These are phyloP conservation scores for Scedosporium dehoogii DNA, from an alignment of 2,329 filamentous ascomycete genomes.

Conservation along the genomic window DNA sequence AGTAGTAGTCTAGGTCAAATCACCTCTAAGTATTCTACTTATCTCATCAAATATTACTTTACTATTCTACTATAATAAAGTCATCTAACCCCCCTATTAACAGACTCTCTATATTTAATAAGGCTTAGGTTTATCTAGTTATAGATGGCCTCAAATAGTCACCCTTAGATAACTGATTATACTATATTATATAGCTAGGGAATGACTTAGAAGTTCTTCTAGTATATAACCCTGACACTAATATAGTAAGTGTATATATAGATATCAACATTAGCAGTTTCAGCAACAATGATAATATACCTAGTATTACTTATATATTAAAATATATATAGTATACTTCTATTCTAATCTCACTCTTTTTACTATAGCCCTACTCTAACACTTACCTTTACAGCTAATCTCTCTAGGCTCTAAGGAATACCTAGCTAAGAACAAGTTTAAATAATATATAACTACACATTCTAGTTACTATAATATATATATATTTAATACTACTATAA, in stretches of 20 bases:
- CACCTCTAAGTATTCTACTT: too few species aligned
- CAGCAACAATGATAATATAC: conserved; percentile 82
- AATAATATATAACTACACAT: conserved; percentile 80
- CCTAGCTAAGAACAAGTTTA: conserved; percentile 90
- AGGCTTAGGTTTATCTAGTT: conserved; percentile 22
- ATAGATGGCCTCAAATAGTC: conserved; percentile 73
- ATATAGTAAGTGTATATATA: conserved; percentile 91
- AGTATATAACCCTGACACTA: conserved; percentile 87
- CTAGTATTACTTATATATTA: conserved; percentile 89
- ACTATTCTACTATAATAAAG: too few species aligned
- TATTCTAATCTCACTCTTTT: not conserved
- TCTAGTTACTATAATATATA: conserved; percentile 93
- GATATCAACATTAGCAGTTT: conserved; percentile 96
- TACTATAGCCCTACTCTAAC: not conserved
- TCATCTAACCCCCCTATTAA: too few species aligned
- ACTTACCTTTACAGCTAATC: conserved; percentile 45
- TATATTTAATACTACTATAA: conserved; percentile 85
- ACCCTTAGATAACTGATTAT: conserved; percentile 73
- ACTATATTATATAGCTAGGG: conserved; percentile 72
- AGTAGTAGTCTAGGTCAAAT: too few species aligned
- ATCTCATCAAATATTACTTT: too few species aligned
- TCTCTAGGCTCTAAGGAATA: conserved; percentile 99
- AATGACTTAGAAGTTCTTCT: conserved; percentile 87
- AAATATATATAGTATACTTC: conserved; percentile 55
- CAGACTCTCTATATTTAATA: too few species aligned